Conservation (phyloP, 768 basidiomycete genomes). For the Exsudoporus frostii region DNA sequence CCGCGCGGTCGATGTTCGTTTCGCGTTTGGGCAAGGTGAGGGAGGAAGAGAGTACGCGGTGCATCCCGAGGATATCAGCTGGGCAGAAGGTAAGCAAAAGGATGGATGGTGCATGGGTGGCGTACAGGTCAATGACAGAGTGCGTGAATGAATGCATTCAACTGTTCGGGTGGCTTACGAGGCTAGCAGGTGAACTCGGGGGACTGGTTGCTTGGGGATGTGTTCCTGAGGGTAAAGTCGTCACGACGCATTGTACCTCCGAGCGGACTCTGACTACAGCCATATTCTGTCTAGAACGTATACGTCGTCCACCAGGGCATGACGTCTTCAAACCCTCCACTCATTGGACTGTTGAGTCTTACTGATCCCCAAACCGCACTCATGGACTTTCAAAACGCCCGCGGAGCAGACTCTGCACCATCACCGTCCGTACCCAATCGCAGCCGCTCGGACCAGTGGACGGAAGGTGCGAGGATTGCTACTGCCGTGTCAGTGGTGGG, state of each 20-base stretch:
- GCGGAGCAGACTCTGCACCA: slow-evolving; percentile 41
- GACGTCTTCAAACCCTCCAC: slow-evolving; percentile 38
- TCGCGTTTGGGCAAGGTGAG: slow-evolving; percentile 41
- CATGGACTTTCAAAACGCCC: slow-evolving; percentile 37
- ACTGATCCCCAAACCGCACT: slow-evolving; percentile 40
- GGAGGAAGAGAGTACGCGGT: slow-evolving; percentile 38
- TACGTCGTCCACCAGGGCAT: slow-evolving; percentile 48
- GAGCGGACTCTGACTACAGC: not conserved
- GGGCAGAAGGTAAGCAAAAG: slow-evolving; percentile 39
- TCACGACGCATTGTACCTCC: not conserved
- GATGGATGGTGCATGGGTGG: slow-evolving; percentile 57
- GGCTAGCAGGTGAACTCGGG: slow-evolving; percentile 44
- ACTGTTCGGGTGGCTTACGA: not conserved
- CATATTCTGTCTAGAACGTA: slow-evolving; percentile 41
- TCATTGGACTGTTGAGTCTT: slow-evolving; percentile 44
- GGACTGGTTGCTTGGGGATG: slow-evolving; percentile 62
- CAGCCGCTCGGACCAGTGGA: slow-evolving; percentile 12
- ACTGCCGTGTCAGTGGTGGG: slow-evolving; percentile 27
- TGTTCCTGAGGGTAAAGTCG: slow-evolving; percentile 49
- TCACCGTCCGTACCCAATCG: slow-evolving; percentile 12
- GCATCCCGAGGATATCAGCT: slow-evolving; percentile 52
- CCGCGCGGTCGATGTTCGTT: slow-evolving; percentile 42
- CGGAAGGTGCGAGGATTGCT: slow-evolving; percentile 14
- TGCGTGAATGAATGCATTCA: slow-evolving; percentile 20
- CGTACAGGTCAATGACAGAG: slow-evolving; percentile 51